Conservation (phyloP, 2,329 filamentous ascomycete genomes). For the Colletotrichum eleusines region DNA sequence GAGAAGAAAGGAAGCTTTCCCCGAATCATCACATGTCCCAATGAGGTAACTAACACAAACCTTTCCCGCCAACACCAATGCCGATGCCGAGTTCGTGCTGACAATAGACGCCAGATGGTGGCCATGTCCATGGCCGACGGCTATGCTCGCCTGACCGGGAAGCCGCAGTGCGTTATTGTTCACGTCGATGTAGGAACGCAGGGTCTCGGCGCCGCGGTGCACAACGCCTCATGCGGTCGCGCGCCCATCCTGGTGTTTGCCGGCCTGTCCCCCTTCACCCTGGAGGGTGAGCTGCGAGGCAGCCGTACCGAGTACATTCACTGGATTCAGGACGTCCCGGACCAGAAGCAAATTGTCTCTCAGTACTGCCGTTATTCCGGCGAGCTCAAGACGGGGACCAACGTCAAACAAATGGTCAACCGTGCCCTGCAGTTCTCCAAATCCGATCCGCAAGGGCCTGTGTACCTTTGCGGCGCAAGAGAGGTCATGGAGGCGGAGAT, state of each 20-base stretch:
- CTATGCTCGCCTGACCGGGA: conserved; percentile 74
- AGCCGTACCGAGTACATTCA: conserved; percentile 81
- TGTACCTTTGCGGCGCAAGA: conserved; percentile 78
- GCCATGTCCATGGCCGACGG: conserved; percentile 82
- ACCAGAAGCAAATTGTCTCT: conserved; percentile 79
- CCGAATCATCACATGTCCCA: conserved; percentile 78
- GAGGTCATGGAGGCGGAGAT: conserved; percentile 89
- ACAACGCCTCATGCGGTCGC: conserved; percentile 78
- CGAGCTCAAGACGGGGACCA: conserved; percentile 82
- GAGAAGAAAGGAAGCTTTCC: conserved; percentile 73
- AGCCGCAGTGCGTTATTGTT: conserved; percentile 78
- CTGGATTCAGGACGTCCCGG: conserved; percentile 82
- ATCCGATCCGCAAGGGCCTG: conserved; percentile 79
- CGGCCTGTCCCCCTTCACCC: conserved; percentile 76
- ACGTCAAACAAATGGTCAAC: conserved; percentile 87
- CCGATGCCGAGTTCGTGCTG: background rate
- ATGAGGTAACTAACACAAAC: conserved; percentile 65
- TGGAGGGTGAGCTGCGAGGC: conserved; percentile 78
- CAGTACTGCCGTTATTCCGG: conserved; percentile 84
- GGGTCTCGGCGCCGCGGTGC: conserved; percentile 76
- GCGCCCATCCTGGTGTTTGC: conserved; percentile 80
- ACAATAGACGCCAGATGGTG: conserved; percentile 68
- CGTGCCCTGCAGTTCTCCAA: conserved; percentile 81
- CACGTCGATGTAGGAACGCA: conserved; percentile 83
- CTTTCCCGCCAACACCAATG: background rate